A percentile compares a stretch with the other conserved stretches of the same genome.
Conservation (phyloP, 2,329 filamentous ascomycete genomes). For the Chaetomium globosum region DNA sequence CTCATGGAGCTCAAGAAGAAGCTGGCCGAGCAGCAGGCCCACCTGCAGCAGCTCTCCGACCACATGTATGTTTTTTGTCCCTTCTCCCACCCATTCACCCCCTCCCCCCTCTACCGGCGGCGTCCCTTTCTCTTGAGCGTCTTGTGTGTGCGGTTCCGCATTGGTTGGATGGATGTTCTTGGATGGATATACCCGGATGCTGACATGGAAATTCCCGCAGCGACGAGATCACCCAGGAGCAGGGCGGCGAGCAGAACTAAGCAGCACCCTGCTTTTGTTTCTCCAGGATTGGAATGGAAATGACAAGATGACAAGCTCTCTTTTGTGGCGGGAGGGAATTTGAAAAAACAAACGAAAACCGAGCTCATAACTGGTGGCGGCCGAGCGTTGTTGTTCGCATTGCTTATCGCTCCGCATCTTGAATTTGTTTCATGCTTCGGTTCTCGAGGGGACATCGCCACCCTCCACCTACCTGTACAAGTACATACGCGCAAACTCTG, state of each 20-base stretch:
- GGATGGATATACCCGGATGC: neutral
- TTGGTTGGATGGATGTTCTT: neutral
- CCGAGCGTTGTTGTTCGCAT: neutral
- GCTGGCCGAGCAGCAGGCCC: conserved; percentile 75
- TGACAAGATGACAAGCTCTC: neutral
- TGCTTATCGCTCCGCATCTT: conserved; percentile 2
- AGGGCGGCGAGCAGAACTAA: conserved; percentile 69
- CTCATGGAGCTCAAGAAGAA: conserved; percentile 73
- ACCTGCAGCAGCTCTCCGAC: conserved; percentile 80
- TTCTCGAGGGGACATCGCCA: neutral
- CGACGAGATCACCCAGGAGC: conserved; percentile 73
- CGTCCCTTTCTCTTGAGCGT: too few species aligned
- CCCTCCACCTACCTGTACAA: conserved; percentile 26
- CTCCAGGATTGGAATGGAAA: neutral
- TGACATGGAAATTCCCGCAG: conserved; percentile 47
- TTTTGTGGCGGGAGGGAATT: neutral
- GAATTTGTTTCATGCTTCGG: neutral
- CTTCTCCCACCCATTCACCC: neutral
- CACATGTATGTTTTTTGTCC: conserved; percentile 68
- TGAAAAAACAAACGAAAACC: neutral
- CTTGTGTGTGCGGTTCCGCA: too few species aligned
- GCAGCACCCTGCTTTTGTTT: neutral
- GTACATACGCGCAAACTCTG: conserved; percentile 21
- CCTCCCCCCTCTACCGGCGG: too few species aligned
- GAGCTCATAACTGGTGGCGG: conserved; percentile 3